Evolutionary conservation across 495 filamentous ascomycete species (phyloP), one percentile per base, ranked within the genome.

Genomic region (Tuber brumale): DNA sequence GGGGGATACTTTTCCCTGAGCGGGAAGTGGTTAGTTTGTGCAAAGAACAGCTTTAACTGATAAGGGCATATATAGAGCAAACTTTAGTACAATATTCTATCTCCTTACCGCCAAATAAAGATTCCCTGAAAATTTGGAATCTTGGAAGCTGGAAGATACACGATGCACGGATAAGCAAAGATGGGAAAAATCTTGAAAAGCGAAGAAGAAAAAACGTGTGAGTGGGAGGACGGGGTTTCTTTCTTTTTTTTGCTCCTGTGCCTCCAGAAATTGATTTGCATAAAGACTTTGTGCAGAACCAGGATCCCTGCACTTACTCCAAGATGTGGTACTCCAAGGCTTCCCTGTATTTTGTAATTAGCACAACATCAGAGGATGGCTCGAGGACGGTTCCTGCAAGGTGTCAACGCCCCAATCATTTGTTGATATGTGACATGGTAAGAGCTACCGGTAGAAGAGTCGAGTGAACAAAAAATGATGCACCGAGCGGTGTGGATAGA

Each of bases 281-380:
- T 31, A 61, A 61, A 61, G 51, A 31, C 51, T 61, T 61, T 61
- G 51, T 61, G 51, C 51, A 61, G n/a, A n/a, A 61, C 23, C 51
- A 27, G 51, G n/a, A n/a, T 51, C 48, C 48, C 9, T 51, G 48
- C 23, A 10, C 8, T n/a, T n/a, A 51, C 23, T 51, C n/a, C 48
- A 12, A 12, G 48, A 51, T 51, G 48, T 27, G 51, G 44, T 46
- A 19, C 44, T 19, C 44, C 3, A 3, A 0, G 18, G 23, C n/a
- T 9, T 61, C 51, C 51, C 51, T 14, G 51, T 3, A 27, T 61
- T 61, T 31, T 31, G 51, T 14, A 31, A 61, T 61, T 61, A 61
- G 12, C 51, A 61, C 51, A 10, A 61, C 23, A 9, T 61, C n/a
- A 61, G n/a, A 4, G 21, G 48, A 51, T 23, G 48, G 48, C 48